phyloP scores from a whole-genome alignment of 2,329 filamentous ascomycete species.

The Fusarium foetens region DNA sequence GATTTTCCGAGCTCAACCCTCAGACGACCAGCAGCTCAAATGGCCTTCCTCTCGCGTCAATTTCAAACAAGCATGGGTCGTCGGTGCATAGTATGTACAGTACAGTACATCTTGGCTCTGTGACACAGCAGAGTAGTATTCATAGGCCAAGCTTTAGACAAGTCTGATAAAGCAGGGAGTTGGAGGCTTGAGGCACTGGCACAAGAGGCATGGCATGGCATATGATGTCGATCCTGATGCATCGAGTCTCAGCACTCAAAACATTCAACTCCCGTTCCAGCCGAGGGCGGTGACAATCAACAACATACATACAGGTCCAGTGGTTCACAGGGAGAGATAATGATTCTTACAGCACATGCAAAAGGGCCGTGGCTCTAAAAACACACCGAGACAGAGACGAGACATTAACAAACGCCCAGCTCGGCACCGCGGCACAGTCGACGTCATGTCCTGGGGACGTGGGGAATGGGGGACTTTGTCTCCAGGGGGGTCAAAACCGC shows the following conservation, averaged over 20 bases:
- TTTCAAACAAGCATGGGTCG: constrained; percentile 22
- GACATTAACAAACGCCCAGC: constrained; percentile 26
- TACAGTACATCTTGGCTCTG: constrained; percentile 6
- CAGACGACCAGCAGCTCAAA: constrained; percentile 3
- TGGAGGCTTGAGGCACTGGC: constrained; percentile 6
- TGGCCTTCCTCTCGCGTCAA: constrained; percentile 13
- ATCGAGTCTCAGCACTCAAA: constrained; percentile 14
- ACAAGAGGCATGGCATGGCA: background rate
- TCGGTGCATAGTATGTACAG: background rate
- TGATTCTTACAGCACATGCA: background rate
- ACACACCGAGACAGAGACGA: constrained; percentile 20
- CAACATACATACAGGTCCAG: background rate
- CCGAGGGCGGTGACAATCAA: constrained; percentile 25
- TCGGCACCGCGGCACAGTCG: constrained; percentile 44
- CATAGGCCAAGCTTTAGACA: constrained; percentile 31
- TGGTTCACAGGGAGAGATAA: background rate
- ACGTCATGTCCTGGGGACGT: constrained; percentile 41
- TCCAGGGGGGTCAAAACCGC: constrained; percentile 31
- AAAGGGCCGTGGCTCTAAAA: constrained; percentile 29
- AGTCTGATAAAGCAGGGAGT: constrained; percentile 31
- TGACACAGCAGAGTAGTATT: constrained; percentile 21
- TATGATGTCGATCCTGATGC: constrained; percentile 30
- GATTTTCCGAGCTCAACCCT: constrained; percentile 30
- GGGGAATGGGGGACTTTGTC: constrained; percentile 36
- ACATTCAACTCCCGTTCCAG: constrained; percentile 10